Base-by-base conservation (phyloP, 2,329 filamentous ascomycete genomes). In the Fusarium irregulare region DNA sequence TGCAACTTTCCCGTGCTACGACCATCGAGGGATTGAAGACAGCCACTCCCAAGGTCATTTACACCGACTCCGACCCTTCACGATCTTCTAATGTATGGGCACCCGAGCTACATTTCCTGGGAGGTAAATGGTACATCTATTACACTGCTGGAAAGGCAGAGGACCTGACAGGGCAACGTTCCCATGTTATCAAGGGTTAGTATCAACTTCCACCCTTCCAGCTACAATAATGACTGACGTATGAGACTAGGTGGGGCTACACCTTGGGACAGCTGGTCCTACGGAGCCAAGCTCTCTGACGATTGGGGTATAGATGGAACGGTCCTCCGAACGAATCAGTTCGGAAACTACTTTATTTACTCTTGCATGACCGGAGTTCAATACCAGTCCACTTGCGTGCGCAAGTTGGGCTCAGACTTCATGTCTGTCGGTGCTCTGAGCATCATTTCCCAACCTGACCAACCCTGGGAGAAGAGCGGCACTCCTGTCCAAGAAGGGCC, bases 1-100 rank as follows among this genome's bases (percentile, higher is more conserved):
- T 90, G 14, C 80, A 86, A 66, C 82, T 89, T n/a, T 83, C 85
- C 1, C 80, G 85, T 1, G 82, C 87, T 0, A 85, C 78, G 12
- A 89, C 86, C 1, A 76, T 89, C 7, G 82, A 84, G 32, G 86
- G 86, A 0, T 76, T 89, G n/a, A 87, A 87, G 78, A 84, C 81
- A 0, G 85, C 83, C 0, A 80, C 83, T 40, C 83, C 81, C 21
- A 87, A 86, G 66, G 73, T 80, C 4, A 84, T 89, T 28, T 89
- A 85, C 78, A 81, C 80, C 0, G 84, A 86, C 58, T 77, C 75
- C 7, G 82, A 81, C 18, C 73, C 85, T 3, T 78, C 78, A 6
- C 79, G 85, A 18, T 85, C 84, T 75, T 85, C 85, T 74, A 87
- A 87, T 56, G 82, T 89, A 40, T 89, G 87, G 87, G 86, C 87